Evolutionary conservation across 306 rosid species (phyloP), one percentile per base, ranked within the genome.

Genomic region (Comarum palustre): DNA sequence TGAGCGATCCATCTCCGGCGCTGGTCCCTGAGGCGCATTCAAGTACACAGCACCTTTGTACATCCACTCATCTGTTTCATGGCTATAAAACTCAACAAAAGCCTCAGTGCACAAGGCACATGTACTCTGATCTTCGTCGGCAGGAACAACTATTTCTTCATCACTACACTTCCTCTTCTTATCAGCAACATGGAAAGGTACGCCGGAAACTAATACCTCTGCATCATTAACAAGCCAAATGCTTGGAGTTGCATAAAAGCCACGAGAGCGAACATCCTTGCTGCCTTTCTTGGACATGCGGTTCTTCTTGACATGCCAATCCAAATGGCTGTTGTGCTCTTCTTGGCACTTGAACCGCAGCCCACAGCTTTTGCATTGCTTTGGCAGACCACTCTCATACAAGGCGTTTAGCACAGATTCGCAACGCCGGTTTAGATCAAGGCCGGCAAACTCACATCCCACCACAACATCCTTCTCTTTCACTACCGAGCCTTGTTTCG

Each of bases 251-350:
- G 89, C 96, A 88, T 87, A 94, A 96, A 94, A 91, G 82, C 88
- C 89, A 6, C 97, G 90, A 75, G 96, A 88, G 48, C 95, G 85
- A 79, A 88, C 91, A 84, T 94, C 93, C 79, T 91, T 94, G 62
- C 89, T 88, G 31, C 31, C 31, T 67, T 41, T 91, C 80, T 86
- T 94, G 16, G 99, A 88, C 97, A 89, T 89, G 9, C 96, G 87
- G 52, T 94, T 94, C 89, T 83, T 94, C 41, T 97, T 91, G 47
- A 91, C 99, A 79, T 94, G 99, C 97, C 99, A 94, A 80, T 94
- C 97, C 99, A 94, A 91, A 82, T 91, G 97, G 84, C 75, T 88
- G 71, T 96, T 82, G 82, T 94, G 99, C 80, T 89, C 90, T 78
- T 91, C 97, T 87, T 91, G 95, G 82, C 83, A 75, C 85, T 84